Percentiles rank a stretch among this genome's conserved stretches.
These are phyloP conservation scores for Musa itinerans DNA, from an alignment of 176 grass and related monocot species.

Conservation along the genomic window DNA sequence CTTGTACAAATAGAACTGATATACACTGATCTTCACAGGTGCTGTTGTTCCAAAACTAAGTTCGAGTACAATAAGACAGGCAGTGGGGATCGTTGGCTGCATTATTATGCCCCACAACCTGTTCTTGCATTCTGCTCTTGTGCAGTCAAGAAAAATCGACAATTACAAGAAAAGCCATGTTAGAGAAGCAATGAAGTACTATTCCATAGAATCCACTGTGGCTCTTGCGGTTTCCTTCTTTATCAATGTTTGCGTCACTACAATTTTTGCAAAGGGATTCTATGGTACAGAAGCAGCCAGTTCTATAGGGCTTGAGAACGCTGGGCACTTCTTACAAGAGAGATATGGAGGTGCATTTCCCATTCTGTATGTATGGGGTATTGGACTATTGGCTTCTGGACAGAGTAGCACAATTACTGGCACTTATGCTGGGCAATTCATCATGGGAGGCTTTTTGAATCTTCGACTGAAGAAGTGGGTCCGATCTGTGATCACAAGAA, in stretches of 20 bases:
- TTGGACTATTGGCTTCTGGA: neutral
- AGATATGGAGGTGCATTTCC: neutral
- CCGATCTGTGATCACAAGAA: neutral
- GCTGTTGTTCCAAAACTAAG: constrained; percentile 24
- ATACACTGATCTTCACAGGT: neutral
- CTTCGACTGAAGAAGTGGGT: neutral
- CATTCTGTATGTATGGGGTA: neutral
- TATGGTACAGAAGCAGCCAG: constrained; percentile 57
- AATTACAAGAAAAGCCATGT: constrained; percentile 61
- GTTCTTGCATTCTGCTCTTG: constrained; percentile 82
- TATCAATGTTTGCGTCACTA: constrained; percentile 84
- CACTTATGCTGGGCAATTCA: neutral
- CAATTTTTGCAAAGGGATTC: constrained; percentile 87
- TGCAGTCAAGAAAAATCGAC: constrained; percentile 84
- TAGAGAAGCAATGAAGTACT: constrained; percentile 81
- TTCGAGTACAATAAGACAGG: constrained; percentile 69
- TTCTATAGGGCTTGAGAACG: constrained; percentile 74
- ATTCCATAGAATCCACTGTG: constrained; percentile 71
- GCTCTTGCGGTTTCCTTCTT: constrained; percentile 77
- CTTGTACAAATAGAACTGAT: neutral
- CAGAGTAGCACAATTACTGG: constrained; percentile 4
- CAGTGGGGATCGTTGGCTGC: constrained; percentile 82
- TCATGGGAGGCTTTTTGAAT: constrained; percentile 6
- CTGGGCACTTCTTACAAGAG: neutral
- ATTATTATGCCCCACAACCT: constrained; percentile 94